Percentiles rank a stretch among this genome's conserved stretches.
Evolutionary conservation across 2,329 filamentous ascomycete genomes (phyloP).

Genomic region (Hypoxylon sp.): DNA sequence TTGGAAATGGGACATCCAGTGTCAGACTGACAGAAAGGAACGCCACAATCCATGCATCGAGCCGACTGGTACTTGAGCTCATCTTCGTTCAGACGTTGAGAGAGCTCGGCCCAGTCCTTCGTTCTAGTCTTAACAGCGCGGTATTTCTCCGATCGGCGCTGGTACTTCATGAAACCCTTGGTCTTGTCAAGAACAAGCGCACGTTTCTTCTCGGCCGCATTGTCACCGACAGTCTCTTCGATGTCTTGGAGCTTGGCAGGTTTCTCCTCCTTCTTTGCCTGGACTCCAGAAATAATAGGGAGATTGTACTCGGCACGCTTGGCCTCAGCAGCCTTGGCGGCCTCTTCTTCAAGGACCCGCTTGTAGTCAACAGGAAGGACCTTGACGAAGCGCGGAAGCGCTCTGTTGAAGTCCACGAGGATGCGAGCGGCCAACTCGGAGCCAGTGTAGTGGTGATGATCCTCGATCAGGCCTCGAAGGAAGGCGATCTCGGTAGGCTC

Average conservation of each 20-base stretch:
- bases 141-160: constrained; percentile 93
- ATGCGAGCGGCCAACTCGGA: constrained; percentile 94
- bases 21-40: constrained; percentile 97
- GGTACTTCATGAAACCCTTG: constrained; percentile 96
- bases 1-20: constrained; percentile 96
- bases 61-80: constrained; percentile 97
- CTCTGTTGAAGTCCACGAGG: constrained; percentile 93
- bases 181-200: constrained; percentile 98
- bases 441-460: constrained; percentile 97
- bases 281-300: constrained; percentile 77
- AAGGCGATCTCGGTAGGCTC: constrained; percentile 91
- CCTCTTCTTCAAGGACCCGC: constrained; percentile 87
- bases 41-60: constrained; percentile 98
- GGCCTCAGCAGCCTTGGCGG: constrained; percentile 84
- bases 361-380: constrained; percentile 96
- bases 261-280: constrained; percentile 76
- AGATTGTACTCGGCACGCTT: constrained; percentile 88
- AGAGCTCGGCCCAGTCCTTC: constrained; percentile 94
- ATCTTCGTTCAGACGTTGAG: constrained; percentile 87
- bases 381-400: constrained; percentile 91
- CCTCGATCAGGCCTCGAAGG: constrained; percentile 90
- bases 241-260: constrained; percentile 81
- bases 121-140: constrained; percentile 84
- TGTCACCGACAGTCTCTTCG: constrained; percentile 89
- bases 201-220: constrained; percentile 87